Base-by-base conservation (phyloP, 169 alveolate genomes). In the Condylostoma magnum region DNA sequence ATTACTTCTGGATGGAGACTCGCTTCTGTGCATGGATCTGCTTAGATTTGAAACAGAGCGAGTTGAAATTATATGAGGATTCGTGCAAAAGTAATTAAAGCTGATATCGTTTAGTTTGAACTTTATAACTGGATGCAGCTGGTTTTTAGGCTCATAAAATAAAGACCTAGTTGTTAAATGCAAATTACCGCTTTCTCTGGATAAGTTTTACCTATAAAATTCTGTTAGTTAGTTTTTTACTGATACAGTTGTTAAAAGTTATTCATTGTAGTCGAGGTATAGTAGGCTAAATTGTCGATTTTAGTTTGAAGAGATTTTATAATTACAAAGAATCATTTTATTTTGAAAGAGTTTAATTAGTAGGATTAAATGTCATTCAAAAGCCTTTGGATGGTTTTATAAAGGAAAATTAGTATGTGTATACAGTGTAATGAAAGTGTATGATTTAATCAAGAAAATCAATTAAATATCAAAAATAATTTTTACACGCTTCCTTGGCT, bases 111-210 rank as follows among this genome's bases (percentile, higher is more conserved):
- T 46, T 15, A 63, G 41, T 41, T 63, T 63, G 57, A 63, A 63
- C 30, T 63, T 63, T 25, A 63, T 36, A 18, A 63, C 15, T 43
- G 73, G 43, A 41, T 43, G 56, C 0, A 37, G 30, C 4, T 18
- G 30, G n/a, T 15, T 20, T 18, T 63, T 20, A 4, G 73, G 73
- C 20, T 63, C 47, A 31, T 43, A 63, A 28, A 22, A 63, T n/a
- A 63, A 46, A 37, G 73, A 37, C 15, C 73, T 4, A 4, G 73
- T 43, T 20, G 73, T 63, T 22, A 63, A n/a, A 28, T 63, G 73
- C 15, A 63, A 20, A n/a, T 63, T 63, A n/a, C 73, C 73, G 2
- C 25, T 1, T 63, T 63, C 73, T 37, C 69, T 57, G 27, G n/a
- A 15, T 57, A 31, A n/a, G 31, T 6, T 12, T 57, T 57, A 57